Percentiles rank a stretch among this genome's conserved stretches.
These are phyloP conservation scores for Cyberlindnera mrakii DNA, from an alignment of 805 yeast species.

Conservation along the genomic window DNA sequence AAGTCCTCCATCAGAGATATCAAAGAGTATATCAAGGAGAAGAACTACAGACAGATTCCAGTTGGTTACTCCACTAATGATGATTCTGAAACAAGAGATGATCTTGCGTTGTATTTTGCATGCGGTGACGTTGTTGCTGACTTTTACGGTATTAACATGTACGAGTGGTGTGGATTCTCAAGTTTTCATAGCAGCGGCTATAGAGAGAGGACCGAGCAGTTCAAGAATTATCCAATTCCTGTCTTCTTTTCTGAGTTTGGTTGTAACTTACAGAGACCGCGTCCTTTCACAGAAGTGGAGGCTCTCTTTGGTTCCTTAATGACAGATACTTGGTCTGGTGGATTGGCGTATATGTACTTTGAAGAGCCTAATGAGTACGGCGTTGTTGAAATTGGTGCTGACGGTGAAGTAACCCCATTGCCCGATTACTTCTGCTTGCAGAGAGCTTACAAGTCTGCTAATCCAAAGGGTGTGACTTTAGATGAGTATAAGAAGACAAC, in stretches of 20 bases:
- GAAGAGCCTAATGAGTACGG: constrained; percentile 74
- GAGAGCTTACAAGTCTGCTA: constrained; percentile 41
- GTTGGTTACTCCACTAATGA: constrained; percentile 94
- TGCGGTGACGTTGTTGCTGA: constrained; percentile 70
- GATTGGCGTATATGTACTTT: constrained; percentile 78
- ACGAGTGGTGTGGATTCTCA: constrained; percentile 80
- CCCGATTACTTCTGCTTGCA: constrained; percentile 54
- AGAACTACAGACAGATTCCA: constrained; percentile 73
- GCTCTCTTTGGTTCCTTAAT: constrained; percentile 59
- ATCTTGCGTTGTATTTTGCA: constrained; percentile 76
- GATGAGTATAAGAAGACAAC: constrained; percentile 24
- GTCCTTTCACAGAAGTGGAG: constrained; percentile 66
- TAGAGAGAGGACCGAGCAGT: constrained; percentile 54
- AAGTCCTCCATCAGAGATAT: constrained; percentile 94
- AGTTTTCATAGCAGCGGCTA: constrained; percentile 62
- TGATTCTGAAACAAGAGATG: constrained; percentile 72
- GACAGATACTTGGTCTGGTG: constrained; percentile 84
- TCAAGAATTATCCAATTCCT: constrained; percentile 61
- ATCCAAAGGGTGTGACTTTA: constrained; percentile 38
- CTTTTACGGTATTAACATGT: constrained; percentile 81
- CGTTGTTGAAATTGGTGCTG: constrained; percentile 44
- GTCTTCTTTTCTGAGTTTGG: constrained; percentile 79
- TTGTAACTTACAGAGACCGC: constrained; percentile 60
- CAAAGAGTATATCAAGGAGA: constrained; percentile 62
- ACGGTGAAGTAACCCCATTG: constrained; percentile 43